Evolutionary conservation across 2,329 filamentous ascomycete genomes (phyloP).

Genomic region (Clathrospora elynae): DNA sequence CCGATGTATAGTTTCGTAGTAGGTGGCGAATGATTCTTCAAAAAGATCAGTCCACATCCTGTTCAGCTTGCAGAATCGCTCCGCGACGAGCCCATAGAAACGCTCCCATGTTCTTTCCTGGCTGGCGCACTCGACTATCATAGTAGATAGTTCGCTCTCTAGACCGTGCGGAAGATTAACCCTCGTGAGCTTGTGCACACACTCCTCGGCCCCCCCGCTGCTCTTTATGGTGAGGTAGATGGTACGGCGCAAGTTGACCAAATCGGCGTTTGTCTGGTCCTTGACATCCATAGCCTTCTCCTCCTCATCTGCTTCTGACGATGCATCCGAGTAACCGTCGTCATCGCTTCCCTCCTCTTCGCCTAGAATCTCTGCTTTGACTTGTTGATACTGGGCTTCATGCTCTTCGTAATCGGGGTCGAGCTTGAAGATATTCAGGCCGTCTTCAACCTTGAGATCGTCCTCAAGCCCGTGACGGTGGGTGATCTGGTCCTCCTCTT

Average conservation of each 20-base stretch:
- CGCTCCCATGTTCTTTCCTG: constrained; percentile 98
- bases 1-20: constrained; percentile 96
- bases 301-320: constrained; percentile 73
- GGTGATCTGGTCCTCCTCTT: constrained; percentile 98
- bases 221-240: constrained; percentile 99
- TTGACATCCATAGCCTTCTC: constrained; percentile 92
- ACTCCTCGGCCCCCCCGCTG: constrained; percentile 93
- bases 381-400: constrained; percentile 84
- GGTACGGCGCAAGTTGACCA: constrained; percentile 88
- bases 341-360: constrained; percentile 76
- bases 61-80: constrained; percentile 95
- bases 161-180: constrained; percentile 85
- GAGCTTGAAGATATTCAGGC: constrained; percentile 93
- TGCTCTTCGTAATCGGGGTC: constrained; percentile 89
- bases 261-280: constrained; percentile 93
- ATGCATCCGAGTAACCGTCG: constrained; percentile 65
- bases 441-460: constrained; percentile 81
- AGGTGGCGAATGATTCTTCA: constrained; percentile 85
- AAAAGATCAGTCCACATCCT: constrained; percentile 93
- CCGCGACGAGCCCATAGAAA: constrained; percentile 92
- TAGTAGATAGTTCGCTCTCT: constrained; percentile 88
- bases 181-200: constrained; percentile 90
- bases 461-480: constrained; percentile 77
- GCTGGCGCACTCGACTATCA: constrained; percentile 96
- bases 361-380: constrained; percentile 92